Conservation (phyloP, 352 stramenopile genomes). For the Hyaloperonospora arabidopsidis region DNA sequence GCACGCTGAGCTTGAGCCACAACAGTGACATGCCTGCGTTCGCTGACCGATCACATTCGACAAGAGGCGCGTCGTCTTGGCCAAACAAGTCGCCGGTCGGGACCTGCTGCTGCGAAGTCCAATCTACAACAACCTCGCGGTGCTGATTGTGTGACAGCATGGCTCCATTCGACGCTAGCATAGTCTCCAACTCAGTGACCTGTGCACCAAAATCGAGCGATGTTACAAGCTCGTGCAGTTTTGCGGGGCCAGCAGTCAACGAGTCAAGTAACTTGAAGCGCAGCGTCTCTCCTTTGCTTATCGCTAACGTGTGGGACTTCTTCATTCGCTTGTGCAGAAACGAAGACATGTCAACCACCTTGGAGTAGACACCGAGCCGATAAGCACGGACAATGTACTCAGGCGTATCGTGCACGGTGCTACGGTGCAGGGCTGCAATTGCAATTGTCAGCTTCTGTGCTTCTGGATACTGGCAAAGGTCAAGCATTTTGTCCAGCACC, state of each 20-base stretch:
- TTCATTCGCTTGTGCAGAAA: constrained; percentile 73
- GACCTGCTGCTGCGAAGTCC: constrained; percentile 37
- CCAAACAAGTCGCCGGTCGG: constrained; percentile 36
- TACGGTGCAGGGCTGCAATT: constrained; percentile 48
- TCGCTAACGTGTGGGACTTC: constrained; percentile 65
- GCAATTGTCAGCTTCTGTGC: constrained; percentile 40
- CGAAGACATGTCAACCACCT: constrained; percentile 74
- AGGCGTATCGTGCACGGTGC: constrained; percentile 54
- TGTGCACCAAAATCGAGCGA: constrained; percentile 36
- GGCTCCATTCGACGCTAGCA: constrained; percentile 29
- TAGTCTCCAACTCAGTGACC: constrained; percentile 33
- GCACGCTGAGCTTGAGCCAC: constrained; percentile 58
- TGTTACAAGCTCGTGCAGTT: constrained; percentile 45
- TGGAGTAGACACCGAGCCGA: constrained; percentile 76
- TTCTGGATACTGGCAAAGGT: constrained; percentile 51
- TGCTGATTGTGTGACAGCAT: constrained; percentile 72
- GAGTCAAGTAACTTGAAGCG: constrained; percentile 53
- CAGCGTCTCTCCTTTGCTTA: constrained; percentile 47
- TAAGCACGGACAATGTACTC: constrained; percentile 78
- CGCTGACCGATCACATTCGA: constrained; percentile 65
- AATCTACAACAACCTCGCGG: constrained; percentile 68
- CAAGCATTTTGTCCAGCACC: constrained; percentile 72
- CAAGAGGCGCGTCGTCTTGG: constrained; percentile 29
- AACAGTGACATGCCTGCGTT: constrained; percentile 33
- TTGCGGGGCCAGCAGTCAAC: constrained; percentile 28